A percentile compares a stretch with the other conserved stretches of the same genome.
Evolutionary conservation across 805 yeast genomes (phyloP).

Genomic region (Torulaspora franciscae): DNA sequence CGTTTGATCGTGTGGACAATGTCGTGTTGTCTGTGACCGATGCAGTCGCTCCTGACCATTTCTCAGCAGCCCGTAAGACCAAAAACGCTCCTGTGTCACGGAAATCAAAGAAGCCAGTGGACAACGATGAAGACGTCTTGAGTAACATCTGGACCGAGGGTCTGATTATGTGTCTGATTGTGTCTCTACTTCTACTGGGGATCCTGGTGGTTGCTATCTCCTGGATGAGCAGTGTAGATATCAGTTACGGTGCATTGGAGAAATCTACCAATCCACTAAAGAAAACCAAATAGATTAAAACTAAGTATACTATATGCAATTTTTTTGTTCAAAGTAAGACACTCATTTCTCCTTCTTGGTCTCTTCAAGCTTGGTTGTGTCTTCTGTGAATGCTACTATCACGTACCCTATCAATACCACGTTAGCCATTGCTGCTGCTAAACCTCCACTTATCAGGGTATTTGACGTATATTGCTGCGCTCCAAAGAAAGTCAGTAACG

Average conservation of each 20-base stretch:
- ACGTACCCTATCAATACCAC: constrained; percentile 69
- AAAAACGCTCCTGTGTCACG: constrained; percentile 7
- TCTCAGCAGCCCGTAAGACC: background rate
- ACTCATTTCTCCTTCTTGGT: constrained; percentile 37
- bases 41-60: background rate
- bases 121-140: constrained; percentile 21
- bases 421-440: constrained; percentile 75
- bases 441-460: constrained; percentile 67
- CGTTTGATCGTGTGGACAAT: constrained; percentile 18
- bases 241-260: constrained; percentile 79
- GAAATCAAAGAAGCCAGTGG: constrained; percentile 3
- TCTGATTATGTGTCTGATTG: constrained; percentile 67
- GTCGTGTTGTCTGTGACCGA: constrained; percentile 21
- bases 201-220: constrained; percentile 58
- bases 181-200: constrained; percentile 53
- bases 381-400: constrained; percentile 69
- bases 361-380: constrained; percentile 37
- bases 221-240: constrained; percentile 68
- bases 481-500: constrained; percentile 57
- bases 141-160: constrained; percentile 47
- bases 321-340: background rate
- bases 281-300: constrained; percentile 24
- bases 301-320: constrained; percentile 3
- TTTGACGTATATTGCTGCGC: constrained; percentile 43
- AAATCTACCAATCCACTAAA: constrained; percentile 40